Evolutionary conservation across 176 grass and related monocot species (phyloP).

Genomic region (Phyllostachys edulis): DNA sequence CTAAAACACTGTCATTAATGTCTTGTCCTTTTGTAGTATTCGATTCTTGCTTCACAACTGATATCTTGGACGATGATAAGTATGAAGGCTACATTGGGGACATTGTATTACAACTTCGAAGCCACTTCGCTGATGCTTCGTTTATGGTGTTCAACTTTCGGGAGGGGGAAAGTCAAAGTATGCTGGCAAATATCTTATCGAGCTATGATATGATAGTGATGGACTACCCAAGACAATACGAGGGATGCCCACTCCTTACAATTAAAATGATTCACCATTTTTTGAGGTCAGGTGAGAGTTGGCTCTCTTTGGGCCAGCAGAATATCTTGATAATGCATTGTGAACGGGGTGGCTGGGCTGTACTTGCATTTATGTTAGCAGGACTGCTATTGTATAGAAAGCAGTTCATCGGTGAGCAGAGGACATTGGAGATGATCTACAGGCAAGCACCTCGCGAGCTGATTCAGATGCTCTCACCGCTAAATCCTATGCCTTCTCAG

Average conservation of each 20-base stretch:
- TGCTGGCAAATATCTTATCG: slow-evolving; percentile 61
- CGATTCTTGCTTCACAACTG: slow-evolving; percentile 96
- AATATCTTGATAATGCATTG: slow-evolving; percentile 94
- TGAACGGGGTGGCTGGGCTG: slow-evolving; percentile 88
- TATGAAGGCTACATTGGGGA: slow-evolving; percentile 74
- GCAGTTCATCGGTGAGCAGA: slow-evolving; percentile 78
- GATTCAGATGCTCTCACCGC: slow-evolving; percentile 70
- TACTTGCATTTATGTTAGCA: slow-evolving; percentile 93
- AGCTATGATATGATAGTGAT: slow-evolving; percentile 85
- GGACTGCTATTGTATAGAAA: slow-evolving; percentile 86
- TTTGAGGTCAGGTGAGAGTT: slow-evolving; percentile 87
- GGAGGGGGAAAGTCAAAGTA: slow-evolving; percentile 69
- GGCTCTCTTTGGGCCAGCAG: slow-evolving; percentile 86
- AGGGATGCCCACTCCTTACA: slow-evolving; percentile 85
- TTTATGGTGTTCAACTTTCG: slow-evolving; percentile 99
- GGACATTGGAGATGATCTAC: slow-evolving; percentile 94
- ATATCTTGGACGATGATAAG: slow-evolving; percentile 68
- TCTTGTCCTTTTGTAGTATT: slow-evolving; percentile 59
- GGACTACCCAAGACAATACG: slow-evolving; percentile 92
- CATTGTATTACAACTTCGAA: slow-evolving; percentile 74
- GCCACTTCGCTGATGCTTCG: slow-evolving; percentile 77
- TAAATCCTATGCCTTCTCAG: slow-evolving; percentile 94
- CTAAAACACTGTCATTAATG: slow-evolving; percentile 4
- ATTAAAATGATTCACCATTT: slow-evolving; percentile 96
- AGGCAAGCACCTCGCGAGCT: slow-evolving; percentile 88